Percentiles rank a stretch among this genome's conserved stretches.
These are phyloP conservation scores for Ascochyta fabae DNA, from an alignment of 2,329 filamentous ascomycete species.

Conservation along the genomic window DNA sequence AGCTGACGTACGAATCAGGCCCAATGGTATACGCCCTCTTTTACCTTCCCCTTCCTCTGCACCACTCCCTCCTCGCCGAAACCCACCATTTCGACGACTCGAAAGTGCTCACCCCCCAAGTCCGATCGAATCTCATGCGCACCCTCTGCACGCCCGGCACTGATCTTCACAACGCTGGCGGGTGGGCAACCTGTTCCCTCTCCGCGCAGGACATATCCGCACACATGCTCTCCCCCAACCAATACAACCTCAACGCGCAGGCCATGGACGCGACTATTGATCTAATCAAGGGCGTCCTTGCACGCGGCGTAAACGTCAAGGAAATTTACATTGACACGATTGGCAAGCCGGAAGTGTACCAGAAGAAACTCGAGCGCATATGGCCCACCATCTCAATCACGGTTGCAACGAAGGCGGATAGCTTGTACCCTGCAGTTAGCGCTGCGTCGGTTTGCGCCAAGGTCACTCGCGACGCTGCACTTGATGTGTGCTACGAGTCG, in stretches of 20 bases:
- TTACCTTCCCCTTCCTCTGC: slow-evolving; percentile 70
- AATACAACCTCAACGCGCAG: slow-evolving; percentile 94
- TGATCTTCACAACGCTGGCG: slow-evolving; percentile 69
- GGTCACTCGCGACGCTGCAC: slow-evolving; percentile 87
- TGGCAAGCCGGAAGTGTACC: slow-evolving; percentile 81
- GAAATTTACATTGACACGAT: slow-evolving; percentile 97
- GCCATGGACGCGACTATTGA: slow-evolving; percentile 90
- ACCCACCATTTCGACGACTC: slow-evolving; percentile 93
- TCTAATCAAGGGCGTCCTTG: slow-evolving; percentile 79
- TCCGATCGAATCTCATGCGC: slow-evolving; percentile 75
- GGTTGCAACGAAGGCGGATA: slow-evolving; percentile 79
- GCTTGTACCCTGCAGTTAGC: slow-evolving; percentile 88
- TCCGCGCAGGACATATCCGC: slow-evolving; percentile 84
- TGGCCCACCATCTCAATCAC: slow-evolving; percentile 72
- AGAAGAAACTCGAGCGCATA: slow-evolving; percentile 79
- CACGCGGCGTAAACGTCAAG: slow-evolving; percentile 77
- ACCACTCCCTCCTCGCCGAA: slow-evolving; percentile 75
- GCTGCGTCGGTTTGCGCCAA: slow-evolving; percentile 95
- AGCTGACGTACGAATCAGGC: slow-evolving; percentile 55
- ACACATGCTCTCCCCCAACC: slow-evolving; percentile 71
- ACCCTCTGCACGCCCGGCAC: slow-evolving; percentile 71
- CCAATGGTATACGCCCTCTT: slow-evolving; percentile 75
- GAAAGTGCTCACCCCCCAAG: slow-evolving; percentile 83
- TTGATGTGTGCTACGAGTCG: slow-evolving; percentile 76
- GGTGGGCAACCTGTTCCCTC: slow-evolving; percentile 82